Conservation (phyloP, 345 rosid species). For the sweet orange (Citrus sinensis) region DVS_A1.0 CM039168.1:3793001-3793500, state of each 20-base stretch:
- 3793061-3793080: slow-evolving; percentile 91
- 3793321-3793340: background rate
- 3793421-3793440: background rate
- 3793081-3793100: background rate
- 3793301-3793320: background rate
- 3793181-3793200: background rate
- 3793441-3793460: background rate
- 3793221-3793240: background rate
- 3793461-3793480: background rate
- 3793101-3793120: slow-evolving; percentile 11
- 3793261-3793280: no score
- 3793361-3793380: background rate
- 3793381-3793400: background rate
- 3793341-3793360: background rate
- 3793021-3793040: slow-evolving; percentile 99
- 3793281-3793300: background rate
- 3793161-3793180: background rate
- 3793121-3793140: background rate
- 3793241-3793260: background rate
- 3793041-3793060: slow-evolving; percentile 94
- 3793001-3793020: slow-evolving; percentile 67
- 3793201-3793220: background rate
- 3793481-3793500: background rate
- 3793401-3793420: background rate
- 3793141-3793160: background rate